Evolutionary conservation across 2,329 filamentous ascomycete genomes (phyloP), one percentile per base, ranked within the genome.

Genomic region (Talaromyces sp.): DNA sequence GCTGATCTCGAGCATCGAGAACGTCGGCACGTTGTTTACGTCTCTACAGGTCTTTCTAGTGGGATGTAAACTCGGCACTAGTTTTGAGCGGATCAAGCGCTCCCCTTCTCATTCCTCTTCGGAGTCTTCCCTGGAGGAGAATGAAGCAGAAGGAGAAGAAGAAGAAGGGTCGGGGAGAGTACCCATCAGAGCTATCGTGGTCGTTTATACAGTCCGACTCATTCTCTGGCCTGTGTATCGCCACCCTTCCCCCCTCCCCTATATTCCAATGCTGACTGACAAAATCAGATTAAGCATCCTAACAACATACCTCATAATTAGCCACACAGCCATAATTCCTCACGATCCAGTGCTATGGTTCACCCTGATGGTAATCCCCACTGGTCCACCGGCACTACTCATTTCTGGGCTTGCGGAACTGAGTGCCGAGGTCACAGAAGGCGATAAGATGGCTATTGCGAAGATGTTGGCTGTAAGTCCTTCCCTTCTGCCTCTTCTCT

Each of bases 291-390:
- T 84, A 16, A 83, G 83, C 3, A 86, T 90, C 37, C 78, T 78
- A 0, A 39, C 85, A 2, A 81, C 90, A 8, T 89, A 85, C 69
- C 69, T 74, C 0, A 71, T 90, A 7, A 86, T 85, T 0, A 81
- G 79, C 1, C 81, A 79, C 62, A 89, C 87, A 0, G 68, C 70
- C 0, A 45, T 86, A 2, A 71, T 90, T 2, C 79, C 80, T 3
- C 69, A 78, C 3, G 88, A 90, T 70, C 87, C 87, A 0, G 85
- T 90, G 68, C 74, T 90, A 37, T 90, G 87, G 87, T 90, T 90
- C 70, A 80, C 77, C 3, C 82, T 87, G 82, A 87, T 87, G 85
- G 70, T 87, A 33, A 86, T 86, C 82, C 84, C 85, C 0, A 79
- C 81, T 0, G 84, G 85, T 0, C 85, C 84, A 22, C 83, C 84